Evolutionary conservation across 2,329 filamentous ascomycete species (phyloP).

Genomic region (Penicillium occitanis): DNA sequence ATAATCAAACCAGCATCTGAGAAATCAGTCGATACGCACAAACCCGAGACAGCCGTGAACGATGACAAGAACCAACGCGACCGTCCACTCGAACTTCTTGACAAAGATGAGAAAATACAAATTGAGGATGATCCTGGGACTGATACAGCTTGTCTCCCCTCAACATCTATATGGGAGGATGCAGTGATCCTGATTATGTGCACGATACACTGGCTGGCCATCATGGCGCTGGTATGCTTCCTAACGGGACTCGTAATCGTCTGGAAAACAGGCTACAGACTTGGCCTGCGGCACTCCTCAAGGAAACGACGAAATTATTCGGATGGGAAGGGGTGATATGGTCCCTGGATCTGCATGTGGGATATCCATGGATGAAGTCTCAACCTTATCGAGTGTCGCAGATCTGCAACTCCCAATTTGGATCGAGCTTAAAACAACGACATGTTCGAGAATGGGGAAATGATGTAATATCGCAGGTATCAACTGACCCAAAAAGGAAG

Average conservation of each 20-base stretch:
- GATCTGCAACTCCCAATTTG: background rate
- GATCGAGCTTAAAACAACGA: background rate
- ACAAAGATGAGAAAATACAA: background rate
- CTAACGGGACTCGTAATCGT: constrained; percentile 3
- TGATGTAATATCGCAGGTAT: background rate
- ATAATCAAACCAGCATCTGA: background rate
- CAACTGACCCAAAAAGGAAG: background rate
- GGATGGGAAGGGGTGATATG: background rate
- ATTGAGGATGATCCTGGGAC: too few species aligned
- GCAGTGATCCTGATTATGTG: background rate
- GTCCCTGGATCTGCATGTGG: background rate
- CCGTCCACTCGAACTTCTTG: too few species aligned
- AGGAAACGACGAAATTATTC: background rate
- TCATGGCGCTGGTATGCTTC: background rate
- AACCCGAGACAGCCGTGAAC: background rate
- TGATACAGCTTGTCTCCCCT: background rate
- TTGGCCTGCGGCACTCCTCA: background rate
- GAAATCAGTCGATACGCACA: background rate
- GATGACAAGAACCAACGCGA: background rate
- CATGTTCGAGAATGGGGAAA: background rate
- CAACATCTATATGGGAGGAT: constrained; percentile 3
- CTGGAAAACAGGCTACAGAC: constrained; percentile 4
- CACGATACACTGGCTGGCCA: background rate
- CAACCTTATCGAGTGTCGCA: background rate
- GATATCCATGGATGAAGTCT: background rate